A percentile compares a stretch with the other conserved stretches of the same genome.
phyloP scores from a whole-genome alignment of 2,329 filamentous ascomycete genomes.

The Teratosphaeria gauchensis region DNA sequence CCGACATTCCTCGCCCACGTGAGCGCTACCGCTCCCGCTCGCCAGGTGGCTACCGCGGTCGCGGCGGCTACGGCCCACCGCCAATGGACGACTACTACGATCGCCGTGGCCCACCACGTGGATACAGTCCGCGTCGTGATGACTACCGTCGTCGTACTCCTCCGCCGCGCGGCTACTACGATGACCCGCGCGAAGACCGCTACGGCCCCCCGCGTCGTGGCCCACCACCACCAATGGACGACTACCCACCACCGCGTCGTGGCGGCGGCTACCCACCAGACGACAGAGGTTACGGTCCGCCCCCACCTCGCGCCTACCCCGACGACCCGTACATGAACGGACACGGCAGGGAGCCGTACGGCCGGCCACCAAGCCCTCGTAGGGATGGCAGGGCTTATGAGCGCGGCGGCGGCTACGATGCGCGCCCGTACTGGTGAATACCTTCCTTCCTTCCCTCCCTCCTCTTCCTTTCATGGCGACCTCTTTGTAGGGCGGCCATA shows the following conservation, averaged over 20 bases:
- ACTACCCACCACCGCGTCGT: slow-evolving; percentile 50
- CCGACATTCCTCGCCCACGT: slow-evolving; percentile 50
- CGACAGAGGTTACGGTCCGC: slow-evolving; percentile 48
- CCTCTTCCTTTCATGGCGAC: background rate
- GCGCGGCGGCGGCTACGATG: slow-evolving; percentile 16
- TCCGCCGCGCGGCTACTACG: slow-evolving; percentile 68
- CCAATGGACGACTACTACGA: slow-evolving; percentile 67
- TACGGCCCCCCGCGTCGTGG: slow-evolving; percentile 56
- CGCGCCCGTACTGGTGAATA: slow-evolving; percentile 23
- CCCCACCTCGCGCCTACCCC: slow-evolving; percentile 40
- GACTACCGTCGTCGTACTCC: slow-evolving; percentile 83
- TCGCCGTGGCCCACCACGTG: slow-evolving; percentile 68
- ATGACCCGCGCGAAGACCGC: slow-evolving; percentile 63
- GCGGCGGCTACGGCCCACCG: slow-evolving; percentile 44
- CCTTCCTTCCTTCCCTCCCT: slow-evolving; percentile 11
- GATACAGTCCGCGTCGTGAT: slow-evolving; percentile 74
- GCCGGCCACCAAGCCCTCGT: slow-evolving; percentile 38
- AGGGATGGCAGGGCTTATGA: slow-evolving; percentile 29
- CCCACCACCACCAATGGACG: slow-evolving; percentile 66
- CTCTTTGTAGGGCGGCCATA: background rate
- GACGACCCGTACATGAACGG: slow-evolving; percentile 55
- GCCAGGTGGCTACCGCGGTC: slow-evolving; percentile 44
- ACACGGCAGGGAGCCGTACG: slow-evolving; percentile 45
- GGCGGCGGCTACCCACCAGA: slow-evolving; percentile 60
- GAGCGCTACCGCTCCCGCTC: slow-evolving; percentile 68